Evolutionary conservation across 345 rosid species (phyloP), one percentile per base, ranked within the genome.

Genomic region (Lagerstroemia speciosa): DNA sequence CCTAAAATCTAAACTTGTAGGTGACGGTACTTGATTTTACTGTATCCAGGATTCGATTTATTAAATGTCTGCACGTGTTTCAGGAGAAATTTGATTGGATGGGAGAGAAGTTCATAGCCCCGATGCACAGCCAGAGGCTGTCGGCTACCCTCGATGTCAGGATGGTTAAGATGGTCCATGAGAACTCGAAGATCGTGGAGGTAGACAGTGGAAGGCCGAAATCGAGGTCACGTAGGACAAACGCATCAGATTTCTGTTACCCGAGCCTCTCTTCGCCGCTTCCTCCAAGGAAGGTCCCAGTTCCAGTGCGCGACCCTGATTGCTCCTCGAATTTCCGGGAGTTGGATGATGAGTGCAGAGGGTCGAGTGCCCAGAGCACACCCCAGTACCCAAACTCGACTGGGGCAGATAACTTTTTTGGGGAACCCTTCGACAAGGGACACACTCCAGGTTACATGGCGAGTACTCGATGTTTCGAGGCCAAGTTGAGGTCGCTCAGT

Each of bases 401-500:
- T 2, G 83, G 83, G n/a, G 86, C 81, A 33, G 88, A 88, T 57
- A 71, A 78, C 75, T 79, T 71, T 62, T 85, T 79, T 55, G 71
- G 87, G 73, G 86, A 65, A 10, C 52, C 78, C 19, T 70, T 73
- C 67, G 76, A 71, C 15, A 79, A 78, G 73, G 74, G 64, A 11
- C 16, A 19, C 19, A 5, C 3, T 75, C 98, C 97, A 0, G 87
- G 78, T 58, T 94, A 91, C 66, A 92, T 94, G 98, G 88, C 97
- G 1, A 87, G 78, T 57, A 94, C 99, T 27, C 83, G 84, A 65
- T 89, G 93, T 19, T 94, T 85, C 74, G 85, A 79, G 74, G 96
- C 99, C 0, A 94, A 92, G 66, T 72, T 80, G 79, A 85, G 98
- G 79, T 87, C 96, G 4, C 82, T 78, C 40, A 92, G 97, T 66